Percentiles rank a stretch among this genome's conserved stretches.
Evolutionary conservation across 495 filamentous ascomycete species (phyloP).

Genomic region (Trichoderma parareesei): DNA sequence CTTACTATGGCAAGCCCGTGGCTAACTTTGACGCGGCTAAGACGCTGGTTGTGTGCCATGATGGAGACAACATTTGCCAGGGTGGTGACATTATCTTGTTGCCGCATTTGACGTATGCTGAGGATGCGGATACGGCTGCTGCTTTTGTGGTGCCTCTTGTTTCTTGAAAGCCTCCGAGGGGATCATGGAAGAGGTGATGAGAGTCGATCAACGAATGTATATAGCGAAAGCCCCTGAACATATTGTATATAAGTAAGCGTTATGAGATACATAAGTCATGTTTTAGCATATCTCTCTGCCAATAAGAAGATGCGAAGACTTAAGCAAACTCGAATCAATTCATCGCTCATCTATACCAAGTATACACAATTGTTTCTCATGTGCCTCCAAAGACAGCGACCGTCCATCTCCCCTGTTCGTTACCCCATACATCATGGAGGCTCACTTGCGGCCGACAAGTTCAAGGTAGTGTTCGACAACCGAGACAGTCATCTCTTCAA

Average conservation of each 20-base stretch:
- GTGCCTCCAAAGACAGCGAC: not conserved
- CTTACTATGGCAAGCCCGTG: slow-evolving; percentile 35
- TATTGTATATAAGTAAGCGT: slow-evolving; percentile 1
- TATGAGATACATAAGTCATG: not conserved
- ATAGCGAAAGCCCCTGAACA: not conserved
- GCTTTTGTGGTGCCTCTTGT: slow-evolving; percentile 28
- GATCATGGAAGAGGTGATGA: not conserved
- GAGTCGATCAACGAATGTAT: not conserved
- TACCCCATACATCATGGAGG: not conserved
- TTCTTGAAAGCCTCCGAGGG: not conserved
- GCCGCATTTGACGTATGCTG: slow-evolving; percentile 45
- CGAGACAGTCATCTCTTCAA: slow-evolving; percentile 37
- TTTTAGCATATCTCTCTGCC: not conserved
- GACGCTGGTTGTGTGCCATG: slow-evolving; percentile 44
- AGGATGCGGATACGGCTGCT: slow-evolving; percentile 40
- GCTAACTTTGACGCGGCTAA: slow-evolving; percentile 36
- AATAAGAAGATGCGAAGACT: too few species aligned
- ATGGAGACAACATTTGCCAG: slow-evolving; percentile 46
- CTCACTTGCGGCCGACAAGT: slow-evolving; percentile 9
- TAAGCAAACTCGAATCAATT: not conserved
- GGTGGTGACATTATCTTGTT: slow-evolving; percentile 40
- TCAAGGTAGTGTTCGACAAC: slow-evolving; percentile 34
- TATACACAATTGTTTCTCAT: not conserved
- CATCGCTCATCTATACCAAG: not conserved
- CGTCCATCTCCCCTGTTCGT: not conserved